These are phyloP conservation scores for Fusarium devonianum DNA, from an alignment of 2,329 filamentous ascomycete genomes.

Conservation along the genomic window DNA sequence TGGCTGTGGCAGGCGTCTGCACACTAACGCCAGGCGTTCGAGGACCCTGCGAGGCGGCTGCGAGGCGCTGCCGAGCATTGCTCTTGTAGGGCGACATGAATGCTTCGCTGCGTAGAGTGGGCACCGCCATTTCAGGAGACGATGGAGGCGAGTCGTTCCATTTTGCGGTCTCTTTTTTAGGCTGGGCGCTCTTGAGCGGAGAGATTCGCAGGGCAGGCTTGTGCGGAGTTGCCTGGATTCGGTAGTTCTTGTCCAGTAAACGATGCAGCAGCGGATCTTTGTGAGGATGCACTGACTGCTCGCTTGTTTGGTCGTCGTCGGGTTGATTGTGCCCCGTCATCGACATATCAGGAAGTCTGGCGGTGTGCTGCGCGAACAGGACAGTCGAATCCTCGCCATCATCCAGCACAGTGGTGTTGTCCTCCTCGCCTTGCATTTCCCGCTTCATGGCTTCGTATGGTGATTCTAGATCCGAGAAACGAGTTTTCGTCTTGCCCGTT, in stretches of 20 bases:
- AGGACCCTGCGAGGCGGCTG: conserved; percentile 56
- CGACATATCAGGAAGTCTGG: conserved; percentile 67
- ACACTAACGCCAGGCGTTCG: conserved; percentile 86
- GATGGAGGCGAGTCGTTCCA: conserved; percentile 70
- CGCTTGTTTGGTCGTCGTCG: conserved; percentile 40
- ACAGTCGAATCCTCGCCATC: conserved; percentile 57
- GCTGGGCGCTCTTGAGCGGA: conserved; percentile 52
- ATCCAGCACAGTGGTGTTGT: conserved; percentile 46
- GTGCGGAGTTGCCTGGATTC: conserved; percentile 89
- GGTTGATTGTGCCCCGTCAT: conserved; percentile 66
- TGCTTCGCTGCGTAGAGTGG: conserved; percentile 82
- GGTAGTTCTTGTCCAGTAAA: conserved; percentile 94
- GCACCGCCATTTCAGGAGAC: conserved; percentile 80
- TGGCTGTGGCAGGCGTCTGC: conserved; percentile 70
- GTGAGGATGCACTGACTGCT: conserved; percentile 48
- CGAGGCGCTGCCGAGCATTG: conserved; percentile 51
- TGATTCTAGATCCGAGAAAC: conserved; percentile 73
- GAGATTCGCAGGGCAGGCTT: conserved; percentile 57
- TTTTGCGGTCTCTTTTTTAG: conserved; percentile 47
- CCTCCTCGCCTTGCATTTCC: conserved; percentile 63
- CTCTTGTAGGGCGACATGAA: conserved; percentile 77
- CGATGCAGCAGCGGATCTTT: conserved; percentile 86
- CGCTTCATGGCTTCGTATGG: conserved; percentile 78
- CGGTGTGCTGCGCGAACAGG: conserved; percentile 60
- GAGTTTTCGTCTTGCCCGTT: conserved; percentile 57